Percentiles rank a stretch among this genome's conserved stretches.
Conservation (phyloP, 345 rosid genomes). For the Litchi chinensis region DNA sequence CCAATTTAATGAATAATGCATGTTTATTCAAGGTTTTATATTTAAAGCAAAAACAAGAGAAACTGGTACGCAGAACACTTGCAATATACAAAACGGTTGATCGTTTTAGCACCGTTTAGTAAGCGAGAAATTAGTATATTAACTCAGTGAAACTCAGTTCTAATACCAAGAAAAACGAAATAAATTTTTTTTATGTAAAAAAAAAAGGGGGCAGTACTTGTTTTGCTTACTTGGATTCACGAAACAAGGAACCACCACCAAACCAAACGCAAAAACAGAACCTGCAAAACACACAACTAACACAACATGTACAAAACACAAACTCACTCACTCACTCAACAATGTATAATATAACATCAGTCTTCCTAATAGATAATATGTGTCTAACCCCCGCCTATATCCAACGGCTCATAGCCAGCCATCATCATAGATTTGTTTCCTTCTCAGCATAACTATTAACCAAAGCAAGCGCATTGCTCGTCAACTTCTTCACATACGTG, state of each 20-base stretch:
- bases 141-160: no score
- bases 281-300: neutral
- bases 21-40: no score
- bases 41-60: no score
- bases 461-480: constrained; percentile 81
- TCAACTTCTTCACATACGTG: constrained; percentile 56
- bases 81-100: no score
- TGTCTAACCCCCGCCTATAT: neutral
- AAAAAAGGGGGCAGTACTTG: neutral
- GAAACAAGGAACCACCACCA: neutral
- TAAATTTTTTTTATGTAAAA: no score
- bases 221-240: neutral
- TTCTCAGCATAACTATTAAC: constrained; percentile 64
- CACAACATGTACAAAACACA: constrained; percentile 1
- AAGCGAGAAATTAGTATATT: no score
- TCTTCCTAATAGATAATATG: neutral
- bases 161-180: no score
- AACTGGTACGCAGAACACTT: no score
- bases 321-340: neutral
- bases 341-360: neutral
- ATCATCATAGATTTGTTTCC: constrained; percentile 30
- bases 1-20: no score
- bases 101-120: no score
- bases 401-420: neutral
- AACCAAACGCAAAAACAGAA: neutral